Evolutionary conservation across 148 eudicot species (phyloP), one percentile per base, ranked within the genome.

Genomic region (Vaccinium macrocarpon): DNA sequence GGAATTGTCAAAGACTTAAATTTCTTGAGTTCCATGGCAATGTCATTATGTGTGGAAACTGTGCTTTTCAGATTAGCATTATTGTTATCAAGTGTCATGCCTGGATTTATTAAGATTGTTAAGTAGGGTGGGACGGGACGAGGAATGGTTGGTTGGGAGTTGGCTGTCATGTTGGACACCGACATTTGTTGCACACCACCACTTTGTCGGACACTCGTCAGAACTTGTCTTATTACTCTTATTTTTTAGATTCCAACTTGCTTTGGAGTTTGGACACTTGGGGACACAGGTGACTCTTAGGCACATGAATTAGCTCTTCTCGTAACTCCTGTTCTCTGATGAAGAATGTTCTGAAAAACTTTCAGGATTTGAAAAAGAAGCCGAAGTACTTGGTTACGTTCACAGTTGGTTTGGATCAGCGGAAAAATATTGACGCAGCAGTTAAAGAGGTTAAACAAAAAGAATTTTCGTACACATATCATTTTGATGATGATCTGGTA

Each of bases 341-440:
- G 27, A 35, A 80, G 25, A 74, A 48, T 27, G 15, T 82, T 84
- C 13, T 74, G 71, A 19, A 81, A 55, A 64, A 5, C 66, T 79
- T 90, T 76, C 91, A 96, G 99, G 98, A 94, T 91, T 83, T 92
- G 89, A 91, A 86, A 85, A 88, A 80, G 86, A 92, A 93, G 87
- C 98, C 97, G 32, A 96, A 93, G 83, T 96, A 94, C 91, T 89
- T 96, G 89, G 95, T 96, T 53, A 91, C 98, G 8, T 94, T 96
- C 88, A 96, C 98, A 66, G 99, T 92, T 83, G 99, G 99, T 85
- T 89, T 85, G 52, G 90, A 87, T 76, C 98, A 94, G 90, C 91
- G 75, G 91, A 85, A 93, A 83, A 89, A 93, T 85, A 93, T 96
- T 81, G 88, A 96, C 87, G 90, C 90, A 80, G 91, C 94, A 16